Percentiles rank a stretch among this genome's conserved stretches.
These are phyloP conservation scores for Cunninghamia lanceolata DNA, from an alignment of 75 land plant genomes.

Conservation along the genomic window DNA sequence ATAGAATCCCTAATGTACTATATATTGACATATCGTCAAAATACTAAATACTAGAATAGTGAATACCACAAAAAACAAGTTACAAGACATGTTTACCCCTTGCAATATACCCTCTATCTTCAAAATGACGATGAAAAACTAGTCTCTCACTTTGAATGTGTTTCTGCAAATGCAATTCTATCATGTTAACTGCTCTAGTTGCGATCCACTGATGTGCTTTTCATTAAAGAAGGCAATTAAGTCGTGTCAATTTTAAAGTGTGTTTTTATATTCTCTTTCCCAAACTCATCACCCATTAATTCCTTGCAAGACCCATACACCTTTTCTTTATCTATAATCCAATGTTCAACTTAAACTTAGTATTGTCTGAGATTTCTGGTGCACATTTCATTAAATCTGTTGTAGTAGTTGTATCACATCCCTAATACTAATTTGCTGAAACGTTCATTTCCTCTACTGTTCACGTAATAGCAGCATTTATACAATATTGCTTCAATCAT, in stretches of 20 bases:
- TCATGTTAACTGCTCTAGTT: not conserved
- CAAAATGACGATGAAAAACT: not conserved
- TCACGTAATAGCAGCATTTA: not conserved
- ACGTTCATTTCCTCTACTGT: not conserved
- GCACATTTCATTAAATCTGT: not conserved
- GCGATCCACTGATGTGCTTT: not conserved
- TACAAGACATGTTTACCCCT: not conserved
- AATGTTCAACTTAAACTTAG: no score
- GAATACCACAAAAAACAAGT: not conserved
- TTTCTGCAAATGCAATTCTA: not conserved
- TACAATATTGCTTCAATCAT: not conserved
- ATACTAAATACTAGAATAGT: not conserved
- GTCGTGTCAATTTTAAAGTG: not conserved
- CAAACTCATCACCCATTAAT: not conserved
- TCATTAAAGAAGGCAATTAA: not conserved
- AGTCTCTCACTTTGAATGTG: not conserved
- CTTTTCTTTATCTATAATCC: not conserved
- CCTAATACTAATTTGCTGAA: not conserved
- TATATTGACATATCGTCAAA: not conserved
- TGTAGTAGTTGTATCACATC: not conserved
- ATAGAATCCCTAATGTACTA: not conserved
- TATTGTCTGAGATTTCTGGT: not conserved
- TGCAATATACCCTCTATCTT: not conserved
- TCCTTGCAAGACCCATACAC: not conserved
- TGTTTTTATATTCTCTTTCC: not conserved